These are phyloP conservation scores for Malassezia brasiliensis DNA, from an alignment of 1,284 basidiomycete species.

Conservation along the genomic window DNA sequence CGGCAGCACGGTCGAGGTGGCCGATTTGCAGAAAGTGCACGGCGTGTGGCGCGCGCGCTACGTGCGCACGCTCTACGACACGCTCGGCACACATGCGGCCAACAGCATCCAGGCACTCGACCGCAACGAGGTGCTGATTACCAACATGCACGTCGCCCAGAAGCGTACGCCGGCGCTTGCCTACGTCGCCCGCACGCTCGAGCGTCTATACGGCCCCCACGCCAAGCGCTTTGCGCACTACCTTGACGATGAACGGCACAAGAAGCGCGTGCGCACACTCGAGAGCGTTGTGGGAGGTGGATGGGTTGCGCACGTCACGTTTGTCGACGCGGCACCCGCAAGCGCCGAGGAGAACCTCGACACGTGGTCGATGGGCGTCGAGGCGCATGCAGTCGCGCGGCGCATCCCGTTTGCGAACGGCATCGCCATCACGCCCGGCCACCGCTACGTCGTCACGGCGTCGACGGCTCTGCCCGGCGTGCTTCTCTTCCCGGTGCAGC, in stretches of 20 bases:
- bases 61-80: constrained; percentile 13
- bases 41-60: constrained; percentile 12
- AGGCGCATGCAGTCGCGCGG: background rate
- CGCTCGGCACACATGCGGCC: constrained; percentile 43
- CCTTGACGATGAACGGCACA: background rate
- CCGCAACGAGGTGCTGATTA: constrained; percentile 59
- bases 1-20: constrained; percentile 14
- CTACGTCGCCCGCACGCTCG: background rate
- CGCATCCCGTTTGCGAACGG: constrained; percentile 13
- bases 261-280: background rate
- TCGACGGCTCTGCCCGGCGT: constrained; percentile 1
- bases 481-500: constrained; percentile 9
- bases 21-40: constrained; percentile 2
- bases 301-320: constrained; percentile 8
- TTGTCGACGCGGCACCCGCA: background rate
- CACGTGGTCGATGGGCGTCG: background rate
- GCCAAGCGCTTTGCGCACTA: background rate
- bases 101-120: constrained; percentile 59
- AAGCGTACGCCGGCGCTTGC: constrained; percentile 48
- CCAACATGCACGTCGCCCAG: constrained; percentile 61
- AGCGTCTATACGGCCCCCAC: background rate
- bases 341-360: background rate
- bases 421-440: constrained; percentile 1
- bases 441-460: constrained; percentile 3
- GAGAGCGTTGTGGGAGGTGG: constrained; percentile 8